These are phyloP conservation scores for Schwanniomyces yamadae DNA, from an alignment of 805 yeast species.

Conservation along the genomic window DNA sequence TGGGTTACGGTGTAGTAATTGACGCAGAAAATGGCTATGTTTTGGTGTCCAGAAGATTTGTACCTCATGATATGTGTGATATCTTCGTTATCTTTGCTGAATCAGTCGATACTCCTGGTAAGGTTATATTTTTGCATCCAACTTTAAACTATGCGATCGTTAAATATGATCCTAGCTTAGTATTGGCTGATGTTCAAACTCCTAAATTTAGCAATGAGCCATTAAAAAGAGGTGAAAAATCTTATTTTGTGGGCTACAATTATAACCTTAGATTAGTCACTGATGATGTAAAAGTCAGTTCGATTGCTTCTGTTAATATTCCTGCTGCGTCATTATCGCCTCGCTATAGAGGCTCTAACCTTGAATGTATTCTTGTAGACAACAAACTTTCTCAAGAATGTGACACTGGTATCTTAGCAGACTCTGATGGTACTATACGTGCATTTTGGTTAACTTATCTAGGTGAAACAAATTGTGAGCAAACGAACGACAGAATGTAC, in stretches of 20 bases:
- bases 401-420: conserved; percentile 75
- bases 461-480: conserved; percentile 65
- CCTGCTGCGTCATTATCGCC: conserved; percentile 71
- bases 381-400: conserved; percentile 71
- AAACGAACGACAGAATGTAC: conserved; percentile 56
- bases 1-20: conserved; percentile 75
- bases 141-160: conserved; percentile 81
- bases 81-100: conserved; percentile 80
- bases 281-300: conserved; percentile 74
- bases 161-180: conserved; percentile 74
- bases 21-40: conserved; percentile 81
- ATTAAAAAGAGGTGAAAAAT: conserved; percentile 71
- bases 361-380: conserved; percentile 76
- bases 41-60: conserved; percentile 70
- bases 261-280: conserved; percentile 66
- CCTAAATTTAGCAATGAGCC: conserved; percentile 60
- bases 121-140: conserved; percentile 83
- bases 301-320: conserved; percentile 69
- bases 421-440: conserved; percentile 72
- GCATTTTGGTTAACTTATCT: conserved; percentile 84
- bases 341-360: conserved; percentile 79
- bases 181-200: conserved; percentile 67
- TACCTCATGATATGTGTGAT: conserved; percentile 83
- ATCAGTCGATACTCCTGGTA: conserved; percentile 74
- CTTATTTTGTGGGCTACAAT: conserved; percentile 80